These are phyloP conservation scores for Cryptococcus amylolentus DNA, from an alignment of 1,284 basidiomycete genomes.

Conservation along the genomic window DNA sequence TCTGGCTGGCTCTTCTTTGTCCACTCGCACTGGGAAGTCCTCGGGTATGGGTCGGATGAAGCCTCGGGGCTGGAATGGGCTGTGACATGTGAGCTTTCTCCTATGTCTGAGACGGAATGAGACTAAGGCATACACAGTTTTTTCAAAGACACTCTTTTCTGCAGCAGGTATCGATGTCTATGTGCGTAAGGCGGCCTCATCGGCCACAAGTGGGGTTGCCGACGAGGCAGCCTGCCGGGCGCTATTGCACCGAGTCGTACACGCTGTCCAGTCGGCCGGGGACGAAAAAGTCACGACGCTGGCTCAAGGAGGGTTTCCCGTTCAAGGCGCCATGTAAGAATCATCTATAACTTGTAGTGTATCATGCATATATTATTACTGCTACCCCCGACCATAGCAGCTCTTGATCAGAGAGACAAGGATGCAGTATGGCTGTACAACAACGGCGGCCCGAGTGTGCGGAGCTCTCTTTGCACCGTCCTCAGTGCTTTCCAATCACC, in stretches of 20 bases:
- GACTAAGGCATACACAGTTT: slow-evolving; percentile 33
- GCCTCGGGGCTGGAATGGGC: slow-evolving; percentile 49
- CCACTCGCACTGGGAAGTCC: slow-evolving; percentile 55
- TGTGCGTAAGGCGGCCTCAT: slow-evolving; percentile 30
- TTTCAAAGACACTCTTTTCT: slow-evolving; percentile 57
- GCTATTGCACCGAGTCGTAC: slow-evolving; percentile 21
- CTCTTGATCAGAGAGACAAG: no score
- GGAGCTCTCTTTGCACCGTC: no score
- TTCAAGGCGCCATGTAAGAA: slow-evolving; percentile 15
- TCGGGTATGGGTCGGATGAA: slow-evolving; percentile 50
- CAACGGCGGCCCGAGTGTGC: no score
- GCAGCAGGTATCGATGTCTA: slow-evolving; percentile 57
- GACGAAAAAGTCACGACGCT: slow-evolving; percentile 20
- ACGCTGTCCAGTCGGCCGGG: slow-evolving; percentile 11
- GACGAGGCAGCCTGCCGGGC: slow-evolving; percentile 8
- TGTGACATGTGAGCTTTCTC: slow-evolving; percentile 50
- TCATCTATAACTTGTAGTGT: no score
- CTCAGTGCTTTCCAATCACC: no score
- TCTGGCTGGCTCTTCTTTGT: slow-evolving; percentile 52
- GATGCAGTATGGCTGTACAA: no score
- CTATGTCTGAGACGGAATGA: no score
- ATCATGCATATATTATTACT: no score
- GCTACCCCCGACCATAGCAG: no score
- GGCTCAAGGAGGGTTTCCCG: slow-evolving; percentile 29
- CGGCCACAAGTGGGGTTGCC: neutral